These are phyloP conservation scores for Achaetomiella virescens DNA, from an alignment of 495 filamentous ascomycete genomes.

Conservation along the genomic window DNA sequence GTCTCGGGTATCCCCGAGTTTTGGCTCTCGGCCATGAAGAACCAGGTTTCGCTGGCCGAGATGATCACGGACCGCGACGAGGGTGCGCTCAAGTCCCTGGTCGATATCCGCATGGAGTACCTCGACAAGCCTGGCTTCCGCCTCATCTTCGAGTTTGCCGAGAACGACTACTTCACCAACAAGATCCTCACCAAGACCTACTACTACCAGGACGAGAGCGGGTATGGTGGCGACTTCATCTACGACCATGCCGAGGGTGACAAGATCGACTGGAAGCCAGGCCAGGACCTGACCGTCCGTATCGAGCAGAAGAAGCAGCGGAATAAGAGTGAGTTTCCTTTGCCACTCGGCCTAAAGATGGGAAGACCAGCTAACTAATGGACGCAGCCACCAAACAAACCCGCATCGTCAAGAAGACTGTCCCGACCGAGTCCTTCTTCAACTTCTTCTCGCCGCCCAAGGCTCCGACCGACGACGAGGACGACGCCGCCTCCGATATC, in stretches of 20 bases:
- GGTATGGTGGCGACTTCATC: conserved; percentile 97
- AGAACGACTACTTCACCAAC: conserved; percentile 95
- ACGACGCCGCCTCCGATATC: conserved; percentile 80
- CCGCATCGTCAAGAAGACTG: conserved; percentile 96
- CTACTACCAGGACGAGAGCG: conserved; percentile 98
- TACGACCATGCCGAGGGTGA: conserved; percentile 98
- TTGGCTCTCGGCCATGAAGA: conserved; percentile 99
- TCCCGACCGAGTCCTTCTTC: conserved; percentile 98
- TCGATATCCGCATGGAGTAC: conserved; percentile 97
- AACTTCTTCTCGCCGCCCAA: conserved; percentile 98
- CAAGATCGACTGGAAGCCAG: conserved; percentile 94
- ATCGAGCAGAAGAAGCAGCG: conserved; percentile 98
- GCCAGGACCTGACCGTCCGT: conserved; percentile 87
- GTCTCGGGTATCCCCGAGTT: conserved; percentile 89
- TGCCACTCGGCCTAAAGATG: neutral
- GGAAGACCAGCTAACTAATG: conserved; percentile 25
- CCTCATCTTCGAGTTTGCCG: conserved; percentile 91
- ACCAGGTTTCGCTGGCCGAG: conserved; percentile 90
- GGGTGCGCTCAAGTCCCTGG: conserved; percentile 81
- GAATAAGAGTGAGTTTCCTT: conserved; percentile 82
- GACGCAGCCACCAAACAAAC: conserved; percentile 92
- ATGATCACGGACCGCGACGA: conserved; percentile 98
- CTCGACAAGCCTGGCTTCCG: conserved; percentile 97
- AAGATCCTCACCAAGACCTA: conserved; percentile 97
- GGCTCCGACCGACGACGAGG: conserved; percentile 68